Base-by-base conservation (phyloP, 371 early-diverging fungal species). In the Batkoa obscura region DNA sequence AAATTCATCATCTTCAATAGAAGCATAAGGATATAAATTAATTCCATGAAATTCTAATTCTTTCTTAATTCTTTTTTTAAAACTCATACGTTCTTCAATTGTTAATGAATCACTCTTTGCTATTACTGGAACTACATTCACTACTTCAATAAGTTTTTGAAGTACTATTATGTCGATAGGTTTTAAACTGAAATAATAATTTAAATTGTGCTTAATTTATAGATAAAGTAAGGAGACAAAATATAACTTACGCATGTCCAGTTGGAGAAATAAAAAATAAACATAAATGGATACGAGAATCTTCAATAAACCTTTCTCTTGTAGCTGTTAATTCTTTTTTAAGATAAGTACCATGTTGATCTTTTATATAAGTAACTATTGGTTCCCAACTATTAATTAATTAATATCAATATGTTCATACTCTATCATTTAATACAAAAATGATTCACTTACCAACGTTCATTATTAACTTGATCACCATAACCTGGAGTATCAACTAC, bases 1-100 rank as follows among this genome's bases (percentile, higher is more conserved):
- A 60, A 81, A 76, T 46, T 83, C 82, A 62, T 82, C 81, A 70
- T 85, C 86, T 66, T 84, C 86, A 48, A 83, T 82, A 59, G 79
- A 76, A 55, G 76, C 75, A 63, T 85, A 90, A 55, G 94, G 94
- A 76, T 86, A 95, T 58, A 81, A 62, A 41, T 81, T 67, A 67
- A 95, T 93, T 58, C 86, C 82, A 70, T 95, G 92, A 75, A 83
- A 88, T 32, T 76, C 78, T 62, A 95, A 73, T 70, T 95, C 96
- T 50, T 87, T 86, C 81, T 88, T 80, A 67, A 85, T 82, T 60
- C 81, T 66, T 62, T 76, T 67, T 62, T 87, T 87, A 63, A 84
- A 82, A 12, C 75, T 70, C 4, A 65, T 64, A 35, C 86, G 73
- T 64, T 90, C 90, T 56, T 81, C 80, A 33, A 73, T 66, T 15